These are phyloP conservation scores for Macrolepiota fuliginosa DNA, from an alignment of 768 basidiomycete species.

Conservation along the genomic window DNA sequence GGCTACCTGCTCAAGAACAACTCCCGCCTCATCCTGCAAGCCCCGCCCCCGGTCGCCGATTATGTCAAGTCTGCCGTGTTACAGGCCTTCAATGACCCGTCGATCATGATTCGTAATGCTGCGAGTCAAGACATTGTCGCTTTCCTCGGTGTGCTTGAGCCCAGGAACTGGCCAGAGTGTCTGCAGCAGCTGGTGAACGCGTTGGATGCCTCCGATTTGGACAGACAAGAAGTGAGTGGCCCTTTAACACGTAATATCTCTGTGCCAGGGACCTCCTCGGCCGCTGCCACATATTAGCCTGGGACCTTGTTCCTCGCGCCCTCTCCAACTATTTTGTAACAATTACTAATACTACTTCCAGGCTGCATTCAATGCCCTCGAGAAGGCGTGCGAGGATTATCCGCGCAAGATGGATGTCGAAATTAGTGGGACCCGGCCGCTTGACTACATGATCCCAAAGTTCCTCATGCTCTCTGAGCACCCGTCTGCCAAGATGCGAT, in stretches of 20 bases:
- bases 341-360: conserved; percentile 22
- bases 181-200: conserved; percentile 79
- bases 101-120: conserved; percentile 89
- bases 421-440: conserved; percentile 87
- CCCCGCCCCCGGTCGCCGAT: conserved; percentile 61
- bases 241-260: conserved; percentile 10
- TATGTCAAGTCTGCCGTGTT: conserved; percentile 78
- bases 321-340: not conserved
- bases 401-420: conserved; percentile 94
- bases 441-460: conserved; percentile 96
- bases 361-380: conserved; percentile 93
- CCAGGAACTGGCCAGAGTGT: conserved; percentile 94
- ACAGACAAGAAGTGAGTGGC: conserved; percentile 79
- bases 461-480: conserved; percentile 90
- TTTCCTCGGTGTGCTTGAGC: conserved; percentile 84
- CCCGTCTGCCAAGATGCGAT: conserved; percentile 82
- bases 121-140: conserved; percentile 92
- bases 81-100: conserved; percentile 76
- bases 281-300: not conserved
- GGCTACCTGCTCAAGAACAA: conserved; percentile 98
- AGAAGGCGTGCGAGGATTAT: conserved; percentile 96
- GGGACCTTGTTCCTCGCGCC: conserved; percentile 1
- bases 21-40: conserved; percentile 70
- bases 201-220: conserved; percentile 71
- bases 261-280: not conserved